Conservation (phyloP, 2,329 filamentous ascomycete species). For the Didymellaceae sp. region DNA sequence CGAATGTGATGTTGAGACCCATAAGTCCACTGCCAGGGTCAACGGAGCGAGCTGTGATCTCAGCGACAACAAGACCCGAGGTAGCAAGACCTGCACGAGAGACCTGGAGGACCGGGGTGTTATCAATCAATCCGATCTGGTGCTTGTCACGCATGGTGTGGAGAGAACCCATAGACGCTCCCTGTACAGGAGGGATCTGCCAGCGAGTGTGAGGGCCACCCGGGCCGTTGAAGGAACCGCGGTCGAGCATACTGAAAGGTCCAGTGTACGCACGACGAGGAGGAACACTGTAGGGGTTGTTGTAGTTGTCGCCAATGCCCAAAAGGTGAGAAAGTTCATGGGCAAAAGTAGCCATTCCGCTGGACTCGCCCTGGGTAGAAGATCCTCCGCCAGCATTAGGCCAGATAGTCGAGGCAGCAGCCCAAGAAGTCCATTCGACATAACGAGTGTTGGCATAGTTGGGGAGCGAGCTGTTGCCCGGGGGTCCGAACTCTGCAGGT, state of each 20-base stretch:
- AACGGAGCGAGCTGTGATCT: conserved; percentile 58
- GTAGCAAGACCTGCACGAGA: conserved; percentile 52
- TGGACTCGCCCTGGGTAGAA: conserved; percentile 61
- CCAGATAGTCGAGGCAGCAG: conserved; percentile 59
- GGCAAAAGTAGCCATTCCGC: conserved; percentile 61
- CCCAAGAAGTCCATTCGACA: conserved; percentile 62
- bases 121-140: conserved; percentile 57
- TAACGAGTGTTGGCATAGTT: conserved; percentile 61
- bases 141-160: conserved; percentile 63
- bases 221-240: conserved; percentile 61
- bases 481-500: conserved; percentile 58
- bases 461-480: conserved; percentile 49
- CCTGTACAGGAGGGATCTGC: conserved; percentile 59
- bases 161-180: conserved; percentile 58
- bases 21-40: conserved; percentile 52
- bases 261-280: conserved; percentile 58
- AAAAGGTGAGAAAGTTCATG: conserved; percentile 62
- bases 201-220: conserved; percentile 61
- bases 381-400: conserved; percentile 61
- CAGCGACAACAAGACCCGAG: conserved; percentile 55
- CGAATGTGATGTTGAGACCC: conserved; percentile 58
- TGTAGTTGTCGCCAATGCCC: conserved; percentile 63
- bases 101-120: conserved; percentile 54
- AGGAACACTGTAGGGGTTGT: conserved; percentile 59
- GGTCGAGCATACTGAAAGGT: conserved; percentile 61